Base-by-base conservation (phyloP, 2,329 filamentous ascomycete species). In the Fragosphaeria purpurea region DNA sequence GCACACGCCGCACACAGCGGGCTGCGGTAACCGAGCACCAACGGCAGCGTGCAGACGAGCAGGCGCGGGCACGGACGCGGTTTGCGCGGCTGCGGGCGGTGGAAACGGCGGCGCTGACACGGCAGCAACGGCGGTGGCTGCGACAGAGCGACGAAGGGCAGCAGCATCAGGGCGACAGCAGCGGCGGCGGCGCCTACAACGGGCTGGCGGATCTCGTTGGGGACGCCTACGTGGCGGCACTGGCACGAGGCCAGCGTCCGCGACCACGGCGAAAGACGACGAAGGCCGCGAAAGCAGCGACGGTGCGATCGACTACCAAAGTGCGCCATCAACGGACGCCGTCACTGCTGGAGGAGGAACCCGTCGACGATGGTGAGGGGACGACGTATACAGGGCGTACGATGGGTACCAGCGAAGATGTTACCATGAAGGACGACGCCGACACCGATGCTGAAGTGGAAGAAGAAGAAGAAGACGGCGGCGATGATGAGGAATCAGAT, bases 11-110 rank as follows among this genome's bases (percentile, higher is more conserved):
- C 22, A 22, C 22, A 22, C 22, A 22, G 22, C 22, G 22, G 2
- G 22, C 22, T 22, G 22, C 22, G 22, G 22, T 22, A 22, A 22
- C 22, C 22, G 22, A 22, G 22, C 22, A 22, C 22, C 22, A 55
- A 11, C 75, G 56, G 13, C 57, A 59, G 46, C 55, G 65, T 40
- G 57, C 60, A 9, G 63, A 68, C 22, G 66, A 73, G 62, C 60
- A 62, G 31, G 59, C 60, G 9, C 60, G 60, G 55, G 71, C 72
- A 1, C 60, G 62, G 49, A 56, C 47, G 2, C 57, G 67, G 11
- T 74, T 76, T 54, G 51, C 58, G 10, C 68, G 60, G 55, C 66
- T 71, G 13, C 34, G 63, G 9, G 61, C 63, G 6, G 57, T 60
- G 0, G 62, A 60, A 22, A 22, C 22, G 22, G 22, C 22, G 22